Conservation (phyloP, 2,329 filamentous ascomycete species). For the Paecilomyces variotii region DNA sequence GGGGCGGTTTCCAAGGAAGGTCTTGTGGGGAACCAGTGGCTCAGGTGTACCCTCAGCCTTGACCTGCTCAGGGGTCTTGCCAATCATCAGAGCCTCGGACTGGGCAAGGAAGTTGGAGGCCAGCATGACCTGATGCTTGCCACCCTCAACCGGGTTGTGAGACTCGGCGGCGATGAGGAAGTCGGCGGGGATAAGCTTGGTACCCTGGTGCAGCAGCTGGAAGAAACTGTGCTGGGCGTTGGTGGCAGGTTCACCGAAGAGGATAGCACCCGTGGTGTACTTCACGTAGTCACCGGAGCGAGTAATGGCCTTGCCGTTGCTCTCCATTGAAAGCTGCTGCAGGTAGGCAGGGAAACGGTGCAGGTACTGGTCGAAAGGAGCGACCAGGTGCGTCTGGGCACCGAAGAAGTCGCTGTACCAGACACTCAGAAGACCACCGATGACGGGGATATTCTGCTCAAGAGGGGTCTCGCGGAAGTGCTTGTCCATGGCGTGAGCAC, state of each 20-base stretch:
- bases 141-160: constrained; percentile 88
- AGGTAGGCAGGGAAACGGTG: constrained; percentile 98
- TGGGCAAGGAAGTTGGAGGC: constrained; percentile 45
- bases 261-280: constrained; percentile 91
- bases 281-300: constrained; percentile 81
- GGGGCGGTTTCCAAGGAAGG: constrained; percentile 94
- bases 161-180: constrained; percentile 95
- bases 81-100: constrained; percentile 47
- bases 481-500: constrained; percentile 96
- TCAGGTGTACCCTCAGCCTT: constrained; percentile 41
- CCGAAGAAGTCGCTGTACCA: constrained; percentile 99
- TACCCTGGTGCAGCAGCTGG: constrained; percentile 98
- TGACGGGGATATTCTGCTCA: constrained; percentile 86
- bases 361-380: constrained; percentile 98
- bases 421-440: constrained; percentile 88
- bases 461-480: constrained; percentile 90
- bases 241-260: constrained; percentile 97
- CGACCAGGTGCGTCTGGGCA: constrained; percentile 93
- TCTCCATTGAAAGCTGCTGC: constrained; percentile 99
- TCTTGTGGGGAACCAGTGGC: constrained; percentile 86
- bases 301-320: constrained; percentile 95
- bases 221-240: constrained; percentile 99
- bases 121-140: constrained; percentile 75
- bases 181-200: constrained; percentile 95
- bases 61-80: constrained; percentile 41